Evolutionary conservation across 73 alveolate genomes (phyloP), one percentile per base, ranked within the genome.

Genomic region (Paraurostyla sp.): DNA sequence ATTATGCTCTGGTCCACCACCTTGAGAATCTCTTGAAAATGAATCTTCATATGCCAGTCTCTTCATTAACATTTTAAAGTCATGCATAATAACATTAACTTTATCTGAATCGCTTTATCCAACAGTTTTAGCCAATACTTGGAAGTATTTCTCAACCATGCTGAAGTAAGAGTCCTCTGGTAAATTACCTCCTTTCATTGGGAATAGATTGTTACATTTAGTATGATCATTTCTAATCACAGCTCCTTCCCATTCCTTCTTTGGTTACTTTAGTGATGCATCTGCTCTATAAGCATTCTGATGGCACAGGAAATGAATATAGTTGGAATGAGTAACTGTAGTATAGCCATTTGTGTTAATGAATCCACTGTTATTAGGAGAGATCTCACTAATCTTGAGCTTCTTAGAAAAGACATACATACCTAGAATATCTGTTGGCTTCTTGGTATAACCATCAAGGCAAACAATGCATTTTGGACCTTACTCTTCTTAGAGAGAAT

Each of bases 181-280:
- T 15, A 92, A 51, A 22, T 71, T 76, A 2, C 95, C 95, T 0
- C 97, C 97, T 56, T 85, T 50, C 4, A 92, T 40, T 27, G 97
- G 97, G 83, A 82, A 60, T 68, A 93, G 71, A 62, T 89, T 92
- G 40, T 92, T 92, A 65, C 97, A 92, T 38, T 92, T 92, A 1
- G 97, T 91, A 50, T 92, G 95, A 22, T 89, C 91, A 62, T 92
- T 92, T 45, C 97, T 84, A 22, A 92, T 92, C 0, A 71, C 80
- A 20, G 97, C 97, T 0, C 97, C 97, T 83, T 92, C 97, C 97
- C 97, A 92, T 69, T 92, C 97, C 18, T 86, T 63, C 76, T 92
- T 92, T 16, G 97, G 97, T 54, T 92, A 69, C 65, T 76, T 80
- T 65, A 92, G 50, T 20, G 81, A 33, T 60, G 89, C 29, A 29